phyloP scores from a whole-genome alignment of 208 protist species.

The Angomonas ambiguus region DNA sequence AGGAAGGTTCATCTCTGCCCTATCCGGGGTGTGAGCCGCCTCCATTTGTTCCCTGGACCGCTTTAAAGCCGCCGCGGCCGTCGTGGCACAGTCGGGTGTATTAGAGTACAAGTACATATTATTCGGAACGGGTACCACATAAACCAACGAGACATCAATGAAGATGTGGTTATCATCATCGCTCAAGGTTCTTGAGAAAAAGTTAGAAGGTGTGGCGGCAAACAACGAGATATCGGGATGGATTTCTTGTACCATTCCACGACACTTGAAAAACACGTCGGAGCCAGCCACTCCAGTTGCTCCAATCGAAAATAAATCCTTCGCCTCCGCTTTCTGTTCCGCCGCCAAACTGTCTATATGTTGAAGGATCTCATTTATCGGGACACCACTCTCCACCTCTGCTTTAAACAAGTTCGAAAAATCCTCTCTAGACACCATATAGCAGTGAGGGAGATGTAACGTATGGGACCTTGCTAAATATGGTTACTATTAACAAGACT shows the following conservation, averaged over 20 bases:
- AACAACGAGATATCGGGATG: slow-evolving; percentile 51
- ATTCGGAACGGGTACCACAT: slow-evolving; percentile 79
- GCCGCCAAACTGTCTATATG: background rate
- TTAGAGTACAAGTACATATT: slow-evolving; percentile 69
- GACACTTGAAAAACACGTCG: slow-evolving; percentile 38
- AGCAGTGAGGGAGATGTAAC: background rate
- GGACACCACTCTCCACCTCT: background rate
- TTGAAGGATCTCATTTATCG: background rate
- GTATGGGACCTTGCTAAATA: background rate
- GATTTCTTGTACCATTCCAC: slow-evolving; percentile 85
- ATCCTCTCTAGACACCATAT: background rate
- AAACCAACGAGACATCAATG: slow-evolving; percentile 57
- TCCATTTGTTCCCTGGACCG: background rate
- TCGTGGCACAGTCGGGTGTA: slow-evolving; percentile 1
- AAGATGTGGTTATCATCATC: slow-evolving; percentile 19
- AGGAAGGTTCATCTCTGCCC: background rate
- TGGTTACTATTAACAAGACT: background rate
- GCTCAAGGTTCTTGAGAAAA: slow-evolving; percentile 20
- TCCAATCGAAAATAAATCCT: background rate
- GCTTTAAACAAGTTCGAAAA: background rate
- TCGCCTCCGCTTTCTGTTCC: background rate
- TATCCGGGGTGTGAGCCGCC: background rate
- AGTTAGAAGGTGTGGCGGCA: slow-evolving; percentile 27
- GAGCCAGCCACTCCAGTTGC: too few relatives aligned
- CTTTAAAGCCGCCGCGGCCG: slow-evolving; percentile 1